Evolutionary conservation across 345 rosid genomes (phyloP).

Genomic region (Toxicodendron radicans): DNA sequence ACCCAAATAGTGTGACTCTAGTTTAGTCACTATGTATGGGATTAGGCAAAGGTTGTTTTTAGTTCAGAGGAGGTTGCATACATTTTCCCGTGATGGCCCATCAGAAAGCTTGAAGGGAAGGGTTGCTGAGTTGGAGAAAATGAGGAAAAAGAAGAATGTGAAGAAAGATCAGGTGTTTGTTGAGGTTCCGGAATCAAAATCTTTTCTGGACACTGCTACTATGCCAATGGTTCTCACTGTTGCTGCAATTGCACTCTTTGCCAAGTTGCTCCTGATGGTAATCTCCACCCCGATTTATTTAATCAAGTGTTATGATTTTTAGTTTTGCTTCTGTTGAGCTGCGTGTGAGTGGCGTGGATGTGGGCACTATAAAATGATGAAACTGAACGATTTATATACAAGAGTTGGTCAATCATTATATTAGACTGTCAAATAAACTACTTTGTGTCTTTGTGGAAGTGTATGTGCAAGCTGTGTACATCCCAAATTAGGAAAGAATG

Average conservation of each 20-base stretch:
- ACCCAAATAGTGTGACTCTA: slow-evolving; percentile 5
- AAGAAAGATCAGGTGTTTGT: slow-evolving; percentile 63
- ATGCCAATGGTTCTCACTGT: slow-evolving; percentile 72
- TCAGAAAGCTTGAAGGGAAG: slow-evolving; percentile 57
- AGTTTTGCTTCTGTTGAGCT: neutral
- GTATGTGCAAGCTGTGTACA: too few relatives aligned
- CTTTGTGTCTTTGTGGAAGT: too few relatives aligned
- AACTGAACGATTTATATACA: neutral
- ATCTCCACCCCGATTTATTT: neutral
- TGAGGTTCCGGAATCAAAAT: slow-evolving; percentile 70
- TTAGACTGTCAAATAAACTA: neutral
- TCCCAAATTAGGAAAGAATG: neutral
- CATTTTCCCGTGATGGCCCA: slow-evolving; percentile 44
- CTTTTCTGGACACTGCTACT: slow-evolving; percentile 73
- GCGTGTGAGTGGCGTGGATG: neutral
- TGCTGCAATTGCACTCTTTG: slow-evolving; percentile 67
- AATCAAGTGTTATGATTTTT: neutral
- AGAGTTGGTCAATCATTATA: neutral
- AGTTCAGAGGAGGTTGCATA: slow-evolving; percentile 45
- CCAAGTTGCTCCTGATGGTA: slow-evolving; percentile 89
- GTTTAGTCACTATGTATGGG: slow-evolving; percentile 41
- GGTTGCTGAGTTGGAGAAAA: slow-evolving; percentile 51
- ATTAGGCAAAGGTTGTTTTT: slow-evolving; percentile 27
- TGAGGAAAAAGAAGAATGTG: slow-evolving; percentile 44
- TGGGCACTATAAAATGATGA: neutral